Conservation (phyloP, 2,329 filamentous ascomycete genomes). For the Apiospora kogelbergensis region DNA sequence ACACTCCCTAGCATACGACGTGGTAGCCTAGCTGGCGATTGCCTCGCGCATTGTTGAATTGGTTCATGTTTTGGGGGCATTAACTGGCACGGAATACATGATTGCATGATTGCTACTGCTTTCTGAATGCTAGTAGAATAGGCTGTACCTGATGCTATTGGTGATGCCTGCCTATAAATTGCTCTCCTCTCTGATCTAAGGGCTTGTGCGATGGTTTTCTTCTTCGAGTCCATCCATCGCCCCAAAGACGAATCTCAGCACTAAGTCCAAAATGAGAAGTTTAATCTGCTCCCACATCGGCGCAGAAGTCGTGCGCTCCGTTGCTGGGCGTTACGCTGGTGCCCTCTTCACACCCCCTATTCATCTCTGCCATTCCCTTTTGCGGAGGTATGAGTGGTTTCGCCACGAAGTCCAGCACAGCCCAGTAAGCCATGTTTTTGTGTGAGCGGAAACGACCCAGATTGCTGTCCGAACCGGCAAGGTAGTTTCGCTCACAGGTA, state of each 20-base stretch:
- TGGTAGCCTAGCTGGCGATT: too few species aligned
- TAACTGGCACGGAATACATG: neutral
- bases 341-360: conserved; percentile 13
- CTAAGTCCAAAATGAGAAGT: neutral
- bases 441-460: conserved; percentile 15
- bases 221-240: neutral
- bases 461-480: neutral
- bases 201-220: neutral
- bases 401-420: conserved; percentile 22
- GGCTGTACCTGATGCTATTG: neutral
- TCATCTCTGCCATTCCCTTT: conserved; percentile 19
- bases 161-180: neutral
- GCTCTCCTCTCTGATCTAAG: neutral
- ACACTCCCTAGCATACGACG: neutral
- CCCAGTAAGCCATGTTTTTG: conserved; percentile 21
- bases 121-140: neutral
- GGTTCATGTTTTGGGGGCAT: too few species aligned
- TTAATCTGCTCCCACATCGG: neutral
- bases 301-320: conserved; percentile 17
- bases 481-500: conserved; percentile 63
- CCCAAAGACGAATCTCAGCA: neutral
- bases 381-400: conserved; percentile 23
- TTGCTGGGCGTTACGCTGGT: conserved; percentile 17
- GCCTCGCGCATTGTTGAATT: neutral
- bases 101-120: neutral